Conservation (phyloP, 2,329 filamentous ascomycete species). For the Aspergillus sp. region DNA sequence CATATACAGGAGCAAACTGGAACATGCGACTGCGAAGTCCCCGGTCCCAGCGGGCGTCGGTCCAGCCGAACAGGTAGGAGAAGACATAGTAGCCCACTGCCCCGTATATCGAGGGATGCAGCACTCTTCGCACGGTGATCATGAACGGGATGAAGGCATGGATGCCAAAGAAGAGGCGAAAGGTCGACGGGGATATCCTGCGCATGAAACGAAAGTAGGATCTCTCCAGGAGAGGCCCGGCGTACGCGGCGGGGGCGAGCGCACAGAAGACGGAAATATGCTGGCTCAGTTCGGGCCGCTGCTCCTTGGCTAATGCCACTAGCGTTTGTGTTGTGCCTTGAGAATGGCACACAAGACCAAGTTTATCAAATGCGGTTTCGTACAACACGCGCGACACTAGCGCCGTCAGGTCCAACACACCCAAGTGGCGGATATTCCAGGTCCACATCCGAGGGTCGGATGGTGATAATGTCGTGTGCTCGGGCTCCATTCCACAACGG, state of each 20-base stretch:
- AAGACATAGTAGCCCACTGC: slow-evolving; percentile 82
- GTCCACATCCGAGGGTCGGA: slow-evolving; percentile 87
- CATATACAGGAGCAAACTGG: slow-evolving; percentile 84
- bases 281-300: slow-evolving; percentile 72
- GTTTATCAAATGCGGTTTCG: slow-evolving; percentile 73
- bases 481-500: slow-evolving; percentile 72
- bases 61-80: slow-evolving; percentile 82
- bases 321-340: slow-evolving; percentile 87
- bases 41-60: slow-evolving; percentile 73
- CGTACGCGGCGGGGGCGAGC: slow-evolving; percentile 81
- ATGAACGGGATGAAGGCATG: slow-evolving; percentile 90
- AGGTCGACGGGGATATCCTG: slow-evolving; percentile 64
- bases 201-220: slow-evolving; percentile 90
- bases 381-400: slow-evolving; percentile 68
- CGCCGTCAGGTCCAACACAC: slow-evolving; percentile 75
- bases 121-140: slow-evolving; percentile 66
- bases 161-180: slow-evolving; percentile 77
- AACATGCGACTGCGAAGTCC: slow-evolving; percentile 74
- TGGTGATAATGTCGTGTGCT: slow-evolving; percentile 61
- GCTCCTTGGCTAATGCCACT: slow-evolving; percentile 79
- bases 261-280: slow-evolving; percentile 85
- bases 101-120: slow-evolving; percentile 63
- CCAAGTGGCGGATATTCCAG: slow-evolving; percentile 95
- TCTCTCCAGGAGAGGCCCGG: slow-evolving; percentile 74
- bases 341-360: slow-evolving; percentile 77